Evolutionary conservation across 2,329 filamentous ascomycete species (phyloP).

Genomic region (Claviceps sp.): DNA sequence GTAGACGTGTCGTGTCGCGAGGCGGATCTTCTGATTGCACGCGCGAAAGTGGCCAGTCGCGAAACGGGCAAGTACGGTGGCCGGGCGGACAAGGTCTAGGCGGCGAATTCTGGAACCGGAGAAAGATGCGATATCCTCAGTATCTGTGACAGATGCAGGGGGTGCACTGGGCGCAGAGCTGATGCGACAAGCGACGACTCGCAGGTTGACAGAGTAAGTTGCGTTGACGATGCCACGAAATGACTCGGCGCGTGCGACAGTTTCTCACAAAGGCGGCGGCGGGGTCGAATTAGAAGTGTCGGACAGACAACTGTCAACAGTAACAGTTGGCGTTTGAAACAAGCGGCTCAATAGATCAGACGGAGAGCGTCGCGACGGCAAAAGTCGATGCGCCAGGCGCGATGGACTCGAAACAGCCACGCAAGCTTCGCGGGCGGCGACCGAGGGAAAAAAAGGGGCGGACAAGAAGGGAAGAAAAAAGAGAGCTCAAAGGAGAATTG

Average conservation of each 20-base stretch:
- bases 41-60: not conserved
- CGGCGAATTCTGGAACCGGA: not conserved
- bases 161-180: not conserved
- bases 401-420: not conserved
- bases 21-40: not conserved
- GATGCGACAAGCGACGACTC: not conserved
- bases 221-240: not conserved
- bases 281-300: not conserved
- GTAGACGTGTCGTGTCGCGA: not conserved
- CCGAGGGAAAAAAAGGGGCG: not conserved
- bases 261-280: not conserved
- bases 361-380: slow-evolving; percentile 2
- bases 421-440: not conserved
- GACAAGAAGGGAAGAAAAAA: not conserved
- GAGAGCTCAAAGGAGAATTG: not conserved
- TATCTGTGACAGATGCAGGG: not conserved
- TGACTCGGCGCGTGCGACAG: not conserved
- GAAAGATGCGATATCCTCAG: not conserved
- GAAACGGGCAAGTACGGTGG: not conserved
- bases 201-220: not conserved
- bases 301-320: slow-evolving; percentile 2
- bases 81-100: not conserved
- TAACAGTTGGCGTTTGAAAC: slow-evolving; percentile 4
- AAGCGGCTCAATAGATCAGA: not conserved
- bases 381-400: slow-evolving; percentile 4